A percentile compares a stretch with the other conserved stretches of the same genome.
Conservation (phyloP, 768 basidiomycete genomes). For the Guyanaporus albipodus region DNA sequence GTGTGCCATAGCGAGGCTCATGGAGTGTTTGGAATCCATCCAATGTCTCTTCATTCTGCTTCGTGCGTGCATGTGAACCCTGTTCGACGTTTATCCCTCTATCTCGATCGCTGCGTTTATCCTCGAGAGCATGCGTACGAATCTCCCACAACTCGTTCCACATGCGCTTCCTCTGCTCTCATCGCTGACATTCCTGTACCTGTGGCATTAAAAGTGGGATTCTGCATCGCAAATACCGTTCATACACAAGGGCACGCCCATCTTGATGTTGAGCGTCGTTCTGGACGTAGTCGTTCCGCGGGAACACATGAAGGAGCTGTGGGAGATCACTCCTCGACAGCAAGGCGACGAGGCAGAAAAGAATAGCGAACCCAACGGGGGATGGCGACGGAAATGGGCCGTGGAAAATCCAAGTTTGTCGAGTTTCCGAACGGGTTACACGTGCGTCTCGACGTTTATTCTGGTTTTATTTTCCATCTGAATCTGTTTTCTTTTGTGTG, state of each 20-base stretch:
- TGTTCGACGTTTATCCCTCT: background rate
- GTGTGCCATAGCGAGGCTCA: background rate
- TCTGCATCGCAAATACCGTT: constrained; percentile 60
- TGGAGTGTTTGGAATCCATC: constrained; percentile 67
- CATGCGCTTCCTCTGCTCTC: constrained; percentile 68
- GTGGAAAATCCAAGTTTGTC: constrained; percentile 52
- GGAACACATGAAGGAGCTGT: constrained; percentile 58
- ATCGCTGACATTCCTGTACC: constrained; percentile 70
- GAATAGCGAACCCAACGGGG: constrained; percentile 28
- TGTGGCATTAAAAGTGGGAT: constrained; percentile 89
- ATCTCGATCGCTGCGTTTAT: constrained; percentile 70
- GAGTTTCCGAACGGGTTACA: constrained; percentile 54
- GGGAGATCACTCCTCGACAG: constrained; percentile 53
- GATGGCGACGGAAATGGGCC: constrained; percentile 43
- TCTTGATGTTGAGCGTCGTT: constrained; percentile 77
- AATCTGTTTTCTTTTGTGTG: constrained; percentile 36
- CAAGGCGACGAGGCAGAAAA: constrained; percentile 34
- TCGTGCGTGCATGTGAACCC: no score
- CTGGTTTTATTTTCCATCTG: no score
- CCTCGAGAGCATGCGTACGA: constrained; percentile 92
- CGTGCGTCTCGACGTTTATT: no score
- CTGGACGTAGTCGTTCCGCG: constrained; percentile 52
- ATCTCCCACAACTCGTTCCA: constrained; percentile 79
- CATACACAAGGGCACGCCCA: constrained; percentile 63
- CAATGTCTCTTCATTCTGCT: constrained; percentile 43